Percentiles rank a stretch among this genome's conserved stretches.
These are phyloP conservation scores for Aspergillus glaucus DNA, from an alignment of 2,329 filamentous ascomycete genomes.

Conservation along the genomic window DNA sequence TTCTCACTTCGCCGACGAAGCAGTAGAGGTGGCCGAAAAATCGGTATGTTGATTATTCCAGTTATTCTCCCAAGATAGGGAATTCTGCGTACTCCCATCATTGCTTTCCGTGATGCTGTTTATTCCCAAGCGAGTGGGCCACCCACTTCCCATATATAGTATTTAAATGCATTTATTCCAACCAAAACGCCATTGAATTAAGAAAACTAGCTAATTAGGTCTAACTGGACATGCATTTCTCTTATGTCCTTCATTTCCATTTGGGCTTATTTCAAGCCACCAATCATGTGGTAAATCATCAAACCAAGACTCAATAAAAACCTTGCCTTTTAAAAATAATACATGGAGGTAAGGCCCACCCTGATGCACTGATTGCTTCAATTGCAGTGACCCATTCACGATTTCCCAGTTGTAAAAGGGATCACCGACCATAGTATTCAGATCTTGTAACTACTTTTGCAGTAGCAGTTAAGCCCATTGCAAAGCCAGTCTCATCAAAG, in stretches of 20 bases:
- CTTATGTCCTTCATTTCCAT: conserved; percentile 6
- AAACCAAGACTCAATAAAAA: conserved; percentile 5
- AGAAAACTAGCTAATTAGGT: too few relatives aligned
- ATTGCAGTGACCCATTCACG: not conserved
- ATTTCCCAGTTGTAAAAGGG: conserved; percentile 8
- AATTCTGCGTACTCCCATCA: too few relatives aligned
- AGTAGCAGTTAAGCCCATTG: not conserved
- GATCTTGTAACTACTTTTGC: not conserved
- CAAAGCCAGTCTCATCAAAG: not conserved
- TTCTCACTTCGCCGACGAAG: too few relatives aligned
- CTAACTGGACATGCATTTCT: too few relatives aligned
- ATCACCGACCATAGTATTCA: not conserved
- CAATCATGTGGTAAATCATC: conserved; percentile 2
- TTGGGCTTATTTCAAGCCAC: conserved; percentile 11
- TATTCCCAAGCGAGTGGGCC: too few relatives aligned
- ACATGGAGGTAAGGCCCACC: not conserved
- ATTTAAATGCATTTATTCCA: too few relatives aligned
- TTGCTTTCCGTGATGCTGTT: too few relatives aligned
- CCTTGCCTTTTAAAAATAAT: conserved; percentile 7
- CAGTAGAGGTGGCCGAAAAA: too few relatives aligned
- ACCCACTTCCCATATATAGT: too few relatives aligned
- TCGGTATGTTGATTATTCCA: too few relatives aligned
- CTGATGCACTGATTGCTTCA: not conserved
- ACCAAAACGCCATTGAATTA: too few relatives aligned
- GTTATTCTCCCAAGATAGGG: too few relatives aligned